These are phyloP conservation scores for Solanum stenotomum DNA, from an alignment of 257 asterid genomes.

Conservation along the genomic window DNA sequence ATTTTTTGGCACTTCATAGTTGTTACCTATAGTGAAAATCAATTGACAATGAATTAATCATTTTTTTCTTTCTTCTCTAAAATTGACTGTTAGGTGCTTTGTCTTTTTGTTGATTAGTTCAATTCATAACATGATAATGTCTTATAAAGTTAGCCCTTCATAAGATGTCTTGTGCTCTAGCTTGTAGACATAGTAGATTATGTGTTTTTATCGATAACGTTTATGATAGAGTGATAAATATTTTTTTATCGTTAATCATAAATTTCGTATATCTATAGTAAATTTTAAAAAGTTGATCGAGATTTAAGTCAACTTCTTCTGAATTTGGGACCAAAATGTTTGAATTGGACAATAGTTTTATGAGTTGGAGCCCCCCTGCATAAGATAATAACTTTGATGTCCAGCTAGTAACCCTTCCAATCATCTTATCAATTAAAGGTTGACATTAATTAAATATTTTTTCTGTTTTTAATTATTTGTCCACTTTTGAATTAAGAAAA, in stretches of 20 bases:
- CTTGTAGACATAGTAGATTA: neutral
- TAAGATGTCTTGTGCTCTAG: neutral
- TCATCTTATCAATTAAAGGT: neutral
- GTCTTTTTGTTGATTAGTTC: neutral
- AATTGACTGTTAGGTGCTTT: neutral
- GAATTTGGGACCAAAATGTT: neutral
- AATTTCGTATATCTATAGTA: rapidly evolving
- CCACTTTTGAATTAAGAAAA: too few species aligned
- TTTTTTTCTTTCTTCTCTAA: neutral
- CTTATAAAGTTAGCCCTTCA: neutral
- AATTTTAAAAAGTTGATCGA: too few species aligned
- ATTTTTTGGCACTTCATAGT: neutral
- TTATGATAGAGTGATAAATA: too few species aligned
- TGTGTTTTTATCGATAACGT: neutral
- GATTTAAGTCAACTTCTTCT: neutral
- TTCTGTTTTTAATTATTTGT: too few species aligned
- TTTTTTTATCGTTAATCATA: too few species aligned
- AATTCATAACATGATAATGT: too few species aligned
- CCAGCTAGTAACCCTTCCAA: neutral
- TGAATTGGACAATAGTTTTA: neutral
- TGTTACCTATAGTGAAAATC: neutral
- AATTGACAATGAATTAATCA: neutral
- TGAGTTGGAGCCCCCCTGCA: neutral
- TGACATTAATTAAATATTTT: neutral
- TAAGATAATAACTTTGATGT: neutral